These are phyloP conservation scores for Pistacia integerrima DNA, from an alignment of 345 rosid genomes.

Conservation along the genomic window DNA sequence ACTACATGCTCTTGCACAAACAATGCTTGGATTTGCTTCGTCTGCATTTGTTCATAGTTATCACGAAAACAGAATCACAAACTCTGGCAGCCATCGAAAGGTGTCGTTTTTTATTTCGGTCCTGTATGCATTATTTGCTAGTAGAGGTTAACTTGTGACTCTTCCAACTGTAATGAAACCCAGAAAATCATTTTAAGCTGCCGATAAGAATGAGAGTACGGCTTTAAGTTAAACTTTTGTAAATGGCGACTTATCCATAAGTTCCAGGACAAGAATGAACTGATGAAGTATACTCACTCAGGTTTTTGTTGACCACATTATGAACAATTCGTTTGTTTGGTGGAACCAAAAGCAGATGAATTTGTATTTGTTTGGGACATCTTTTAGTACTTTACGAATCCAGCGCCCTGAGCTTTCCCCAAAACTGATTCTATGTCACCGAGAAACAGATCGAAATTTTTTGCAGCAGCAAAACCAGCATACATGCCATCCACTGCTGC, in stretches of 20 bases:
- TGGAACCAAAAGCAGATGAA: background rate
- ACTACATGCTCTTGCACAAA: slow-evolving; percentile 7
- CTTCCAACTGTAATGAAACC: background rate
- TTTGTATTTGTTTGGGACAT: background rate
- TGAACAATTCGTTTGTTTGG: too few species aligned
- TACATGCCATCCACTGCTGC: slow-evolving; percentile 98
- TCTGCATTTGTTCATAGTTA: background rate
- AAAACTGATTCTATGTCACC: slow-evolving; percentile 60
- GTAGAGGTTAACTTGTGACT: background rate
- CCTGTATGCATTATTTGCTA: background rate
- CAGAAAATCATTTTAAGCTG: slow-evolving; percentile 8
- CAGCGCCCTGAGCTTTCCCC: slow-evolving; percentile 69
- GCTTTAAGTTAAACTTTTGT: background rate
- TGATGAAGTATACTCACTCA: slow-evolving; percentile 16
- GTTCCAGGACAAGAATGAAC: background rate
- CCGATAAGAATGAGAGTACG: slow-evolving; percentile 3
- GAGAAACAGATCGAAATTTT: slow-evolving; percentile 52
- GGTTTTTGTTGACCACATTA: slow-evolving; percentile 6
- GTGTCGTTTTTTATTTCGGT: background rate
- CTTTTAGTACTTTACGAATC: slow-evolving; percentile 60
- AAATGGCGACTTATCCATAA: background rate
- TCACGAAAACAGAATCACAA: background rate
- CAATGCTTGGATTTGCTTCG: background rate
- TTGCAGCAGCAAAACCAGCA: slow-evolving; percentile 84
- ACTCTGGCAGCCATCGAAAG: background rate